Conservation (phyloP, 306 rosid species). For the Castanea crenata region DNA sequence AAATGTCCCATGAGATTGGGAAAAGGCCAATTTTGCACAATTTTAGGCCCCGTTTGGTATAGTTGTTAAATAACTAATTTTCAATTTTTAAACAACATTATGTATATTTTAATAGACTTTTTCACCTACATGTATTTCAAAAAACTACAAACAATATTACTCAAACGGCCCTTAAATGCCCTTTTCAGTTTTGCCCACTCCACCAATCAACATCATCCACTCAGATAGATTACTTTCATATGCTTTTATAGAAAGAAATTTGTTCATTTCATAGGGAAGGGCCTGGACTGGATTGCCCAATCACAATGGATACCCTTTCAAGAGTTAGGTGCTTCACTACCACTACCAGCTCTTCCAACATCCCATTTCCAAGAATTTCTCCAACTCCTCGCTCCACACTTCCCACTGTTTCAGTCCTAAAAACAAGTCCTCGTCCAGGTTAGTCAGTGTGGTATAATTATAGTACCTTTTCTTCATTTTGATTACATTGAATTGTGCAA, state of each 20-base stretch:
- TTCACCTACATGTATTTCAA: too few species aligned
- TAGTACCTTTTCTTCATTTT: neutral
- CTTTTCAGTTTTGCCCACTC: neutral
- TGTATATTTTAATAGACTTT: too few species aligned
- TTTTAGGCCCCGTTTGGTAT: too few species aligned
- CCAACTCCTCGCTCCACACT: slow-evolving; percentile 33
- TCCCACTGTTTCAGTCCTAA: slow-evolving; percentile 26
- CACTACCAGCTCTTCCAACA: neutral
- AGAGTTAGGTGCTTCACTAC: slow-evolving; percentile 43
- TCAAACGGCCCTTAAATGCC: too few species aligned
- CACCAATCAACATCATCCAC: neutral
- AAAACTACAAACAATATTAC: too few species aligned
- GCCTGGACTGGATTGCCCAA: neutral
- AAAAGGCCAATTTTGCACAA: too few species aligned
- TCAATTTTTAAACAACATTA: too few species aligned
- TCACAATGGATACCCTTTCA: slow-evolving; percentile 51
- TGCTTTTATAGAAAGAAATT: neutral
- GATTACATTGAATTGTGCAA: too few species aligned
- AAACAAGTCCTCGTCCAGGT: slow-evolving; percentile 55
- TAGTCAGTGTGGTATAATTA: neutral
- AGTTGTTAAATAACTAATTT: too few species aligned
- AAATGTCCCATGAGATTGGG: too few species aligned
- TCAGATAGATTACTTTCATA: neutral
- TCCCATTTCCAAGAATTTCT: slow-evolving; percentile 36
- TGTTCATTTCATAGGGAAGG: neutral